Base-by-base conservation (phyloP, 352 stramenopile genomes). In the Peronospora belbahrii region DNA sequence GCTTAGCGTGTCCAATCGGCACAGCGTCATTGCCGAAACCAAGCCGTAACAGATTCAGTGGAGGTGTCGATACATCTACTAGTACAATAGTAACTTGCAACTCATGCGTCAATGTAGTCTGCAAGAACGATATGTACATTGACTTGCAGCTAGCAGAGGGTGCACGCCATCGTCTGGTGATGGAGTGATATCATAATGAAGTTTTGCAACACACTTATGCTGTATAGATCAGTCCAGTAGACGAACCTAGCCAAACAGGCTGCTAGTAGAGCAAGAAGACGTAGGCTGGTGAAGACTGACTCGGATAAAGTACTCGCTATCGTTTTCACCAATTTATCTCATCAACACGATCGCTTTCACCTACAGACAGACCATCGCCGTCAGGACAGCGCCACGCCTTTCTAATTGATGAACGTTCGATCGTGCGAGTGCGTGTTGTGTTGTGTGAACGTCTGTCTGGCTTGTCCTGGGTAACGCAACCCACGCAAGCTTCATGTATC, bases 291-390 rank as follows among this genome's bases (percentile, higher is more conserved):
- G 1, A 30, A 49, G 2, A 10, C 55, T 0, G 64, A 79, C 6
- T 85, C 74, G 34, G 74, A 70, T n/a, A 87, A 73, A 73, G 78
- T 87, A 17, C 67, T 89, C 27, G 78, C 85, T 33, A 89, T 89
- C 45, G 87, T 89, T 43, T 27, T 27, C 4, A 65, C 62, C 39
- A 59, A 61, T 33, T 58, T 72, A n/a, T 69, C 85, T 31, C 62
- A 65, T 24, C 62, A 66, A 37, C 57, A 62, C 40, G 74, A 58
- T 20, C 65, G 83, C 27, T 52, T 83, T 7, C 66, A 63, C 11
- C 42, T 83, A 20, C 75, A 85, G 33, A 85, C 68, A n/a, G n/a
- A n/a, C n/a, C n/a, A n/a, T n/a, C n/a, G n/a, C 32, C 64, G 67
- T 42, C 43, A 54, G 10, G 44, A 38, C 10, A 48, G 9, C 13